These are phyloP conservation scores for Sicyos edulis DNA, from an alignment of 306 rosid genomes.

Conservation along the genomic window DNA sequence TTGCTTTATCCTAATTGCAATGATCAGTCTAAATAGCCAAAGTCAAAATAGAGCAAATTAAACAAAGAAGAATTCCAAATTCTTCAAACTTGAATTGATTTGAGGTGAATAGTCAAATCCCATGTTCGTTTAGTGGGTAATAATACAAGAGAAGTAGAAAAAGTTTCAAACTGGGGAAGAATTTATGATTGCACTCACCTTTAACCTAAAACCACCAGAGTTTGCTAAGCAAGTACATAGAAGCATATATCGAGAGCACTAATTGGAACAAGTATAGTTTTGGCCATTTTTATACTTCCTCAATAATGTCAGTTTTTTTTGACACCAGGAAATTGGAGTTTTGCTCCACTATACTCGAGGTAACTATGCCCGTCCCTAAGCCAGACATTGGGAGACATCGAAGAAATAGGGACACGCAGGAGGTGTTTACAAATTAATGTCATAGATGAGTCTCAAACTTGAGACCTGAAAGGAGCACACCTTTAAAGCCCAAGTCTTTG, in stretches of 20 bases:
- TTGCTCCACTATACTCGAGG: too few species aligned
- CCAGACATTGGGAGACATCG: too few species aligned
- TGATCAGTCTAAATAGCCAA: not conserved
- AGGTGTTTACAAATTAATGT: too few species aligned
- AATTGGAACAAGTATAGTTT: not conserved
- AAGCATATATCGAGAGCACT: not conserved
- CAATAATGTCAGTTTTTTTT: too few species aligned
- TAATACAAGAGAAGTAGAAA: conserved; percentile 5
- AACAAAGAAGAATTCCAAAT: not conserved
- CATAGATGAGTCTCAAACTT: too few species aligned
- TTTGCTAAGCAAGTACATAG: not conserved
- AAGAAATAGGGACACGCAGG: too few species aligned
- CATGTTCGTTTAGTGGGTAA: conserved; percentile 8
- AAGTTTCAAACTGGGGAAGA: not conserved
- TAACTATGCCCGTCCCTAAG: too few species aligned
- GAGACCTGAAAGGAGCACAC: too few species aligned
- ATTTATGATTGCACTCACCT: conserved; percentile 4
- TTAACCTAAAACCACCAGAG: not conserved
- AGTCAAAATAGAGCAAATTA: not conserved
- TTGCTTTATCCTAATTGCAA: not conserved
- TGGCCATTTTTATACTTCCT: conserved; percentile 2
- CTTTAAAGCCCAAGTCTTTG: too few species aligned
- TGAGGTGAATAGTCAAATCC: conserved; percentile 8
- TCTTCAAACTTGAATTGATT: not conserved
- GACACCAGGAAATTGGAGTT: too few species aligned